Evolutionary conservation across 768 basidiomycete species (phyloP).

Genomic region (Tricholoma bakamatsutake): DNA sequence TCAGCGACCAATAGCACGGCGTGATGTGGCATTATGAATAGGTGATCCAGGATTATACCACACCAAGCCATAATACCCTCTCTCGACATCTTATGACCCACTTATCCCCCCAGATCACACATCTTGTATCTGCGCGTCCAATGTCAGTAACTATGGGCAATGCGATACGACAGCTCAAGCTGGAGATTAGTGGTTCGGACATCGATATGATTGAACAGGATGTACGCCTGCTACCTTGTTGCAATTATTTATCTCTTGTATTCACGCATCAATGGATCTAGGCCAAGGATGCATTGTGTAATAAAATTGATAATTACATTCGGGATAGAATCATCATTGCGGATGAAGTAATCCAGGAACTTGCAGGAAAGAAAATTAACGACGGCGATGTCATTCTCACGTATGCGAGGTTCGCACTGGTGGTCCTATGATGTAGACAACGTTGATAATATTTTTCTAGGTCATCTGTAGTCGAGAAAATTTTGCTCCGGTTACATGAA

Average conservation of each 20-base stretch:
- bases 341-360: slow-evolving; percentile 87
- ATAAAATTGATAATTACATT: slow-evolving; percentile 89
- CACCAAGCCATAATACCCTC: slow-evolving; percentile 80
- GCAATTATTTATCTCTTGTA: neutral
- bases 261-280: slow-evolving; percentile 24
- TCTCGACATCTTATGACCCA: slow-evolving; percentile 89
- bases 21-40: slow-evolving; percentile 24
- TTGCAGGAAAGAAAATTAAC: slow-evolving; percentile 89
- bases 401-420: slow-evolving; percentile 68
- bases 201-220: slow-evolving; percentile 95
- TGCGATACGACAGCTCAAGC: slow-evolving; percentile 88
- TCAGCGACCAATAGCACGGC: neutral
- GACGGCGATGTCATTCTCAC: slow-evolving; percentile 91
- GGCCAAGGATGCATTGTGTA: slow-evolving; percentile 83
- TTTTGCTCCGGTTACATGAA: slow-evolving; percentile 69
- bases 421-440: neutral
- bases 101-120: slow-evolving; percentile 88
- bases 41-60: slow-evolving; percentile 89
- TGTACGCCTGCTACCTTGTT: slow-evolving; percentile 23
- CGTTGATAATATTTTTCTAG: slow-evolving; percentile 33
- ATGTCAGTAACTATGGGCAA: slow-evolving; percentile 95
- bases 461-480: slow-evolving; percentile 92
- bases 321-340: slow-evolving; percentile 91
- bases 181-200: slow-evolving; percentile 89
- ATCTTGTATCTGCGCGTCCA: slow-evolving; percentile 81